phyloP scores from a whole-genome alignment of 2,329 filamentous ascomycete species.

The Calonectria pseudoturangicola region DNA sequence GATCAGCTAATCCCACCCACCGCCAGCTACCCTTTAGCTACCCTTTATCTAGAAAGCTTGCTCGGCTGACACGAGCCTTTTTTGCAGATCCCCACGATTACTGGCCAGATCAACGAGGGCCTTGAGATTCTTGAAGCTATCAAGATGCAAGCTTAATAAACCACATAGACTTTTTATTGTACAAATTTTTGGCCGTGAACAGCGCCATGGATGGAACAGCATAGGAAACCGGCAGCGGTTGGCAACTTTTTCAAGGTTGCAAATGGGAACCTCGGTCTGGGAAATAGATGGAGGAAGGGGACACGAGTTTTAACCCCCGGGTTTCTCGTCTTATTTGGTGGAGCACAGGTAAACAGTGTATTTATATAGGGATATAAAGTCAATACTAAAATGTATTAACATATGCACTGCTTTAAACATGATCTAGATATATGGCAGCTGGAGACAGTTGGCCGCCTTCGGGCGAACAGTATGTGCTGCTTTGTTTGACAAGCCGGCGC shows the following conservation, averaged over 20 bases:
- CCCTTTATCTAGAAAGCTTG: background rate
- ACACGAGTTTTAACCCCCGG: background rate
- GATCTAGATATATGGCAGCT: too few relatives aligned
- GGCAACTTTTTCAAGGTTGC: background rate
- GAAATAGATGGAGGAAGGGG: conserved; percentile 6
- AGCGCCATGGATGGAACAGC: background rate
- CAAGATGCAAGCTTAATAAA: conserved; percentile 8
- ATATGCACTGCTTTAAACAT: too few relatives aligned
- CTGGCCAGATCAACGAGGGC: conserved; percentile 16
- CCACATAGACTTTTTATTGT: background rate
- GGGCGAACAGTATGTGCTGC: too few relatives aligned
- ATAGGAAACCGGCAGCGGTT: background rate
- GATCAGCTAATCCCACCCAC: background rate
- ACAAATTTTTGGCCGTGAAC: background rate
- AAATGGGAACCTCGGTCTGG: background rate
- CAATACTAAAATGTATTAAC: background rate
- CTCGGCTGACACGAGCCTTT: background rate
- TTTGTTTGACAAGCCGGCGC: too few relatives aligned
- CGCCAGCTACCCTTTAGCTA: background rate
- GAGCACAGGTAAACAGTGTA: background rate
- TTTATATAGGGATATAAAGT: background rate
- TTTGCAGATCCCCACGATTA: conserved; percentile 25
- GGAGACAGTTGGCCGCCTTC: too few relatives aligned
- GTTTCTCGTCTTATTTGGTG: background rate
- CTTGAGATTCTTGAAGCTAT: conserved; percentile 26